Evolutionary conservation across 805 yeast species (phyloP), one percentile per base, ranked within the genome.

Genomic region (Candida sakaeoensis): DNA sequence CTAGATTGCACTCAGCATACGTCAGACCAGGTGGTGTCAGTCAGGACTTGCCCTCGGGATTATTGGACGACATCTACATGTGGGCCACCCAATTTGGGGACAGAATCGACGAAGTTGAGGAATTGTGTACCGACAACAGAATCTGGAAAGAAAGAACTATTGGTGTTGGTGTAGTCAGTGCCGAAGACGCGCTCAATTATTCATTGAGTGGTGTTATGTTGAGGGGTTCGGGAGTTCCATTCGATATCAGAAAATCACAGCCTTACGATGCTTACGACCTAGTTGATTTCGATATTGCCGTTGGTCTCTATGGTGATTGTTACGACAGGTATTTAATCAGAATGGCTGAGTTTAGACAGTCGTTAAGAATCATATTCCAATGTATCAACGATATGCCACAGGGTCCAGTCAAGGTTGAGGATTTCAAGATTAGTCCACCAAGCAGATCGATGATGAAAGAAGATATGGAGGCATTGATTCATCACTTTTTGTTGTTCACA

Each of bases 31-130:
- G 95, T 55, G 95, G 95, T 57, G 95, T 87, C 14, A 69, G 91
- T 15, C 95, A 84, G 65, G 95, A 87, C 66, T 64, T 87, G 45
- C 95, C 95, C 18, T 82, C 78, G 29, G 95, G 95, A 38, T 62
- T 87, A 56, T 75, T 87, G 53, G 95, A 87, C 63, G 95, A 87
- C 60, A 87, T 87, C 49, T 87, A 85, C 65, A 86, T 86, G 91
- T 87, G 95, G 95, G 95, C 95, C 41, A 87, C 95, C 17, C 95
- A 87, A 70, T 87, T 87, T 52, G 95, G 95, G 59, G 95, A 87
- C 69, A 79, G 95, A 70, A 67, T 87, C 50, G 95, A 87, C 62
- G 95, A 87, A 65, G 81, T 85, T 47, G 95, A 87, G 69, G 95
- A 87, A 66, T 75, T 87, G 68, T 74, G 83, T 49, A 85, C 95